Evolutionary conservation across 2,329 filamentous ascomycete genomes (phyloP).

Genomic region (Verticillium zaregamsianum): DNA sequence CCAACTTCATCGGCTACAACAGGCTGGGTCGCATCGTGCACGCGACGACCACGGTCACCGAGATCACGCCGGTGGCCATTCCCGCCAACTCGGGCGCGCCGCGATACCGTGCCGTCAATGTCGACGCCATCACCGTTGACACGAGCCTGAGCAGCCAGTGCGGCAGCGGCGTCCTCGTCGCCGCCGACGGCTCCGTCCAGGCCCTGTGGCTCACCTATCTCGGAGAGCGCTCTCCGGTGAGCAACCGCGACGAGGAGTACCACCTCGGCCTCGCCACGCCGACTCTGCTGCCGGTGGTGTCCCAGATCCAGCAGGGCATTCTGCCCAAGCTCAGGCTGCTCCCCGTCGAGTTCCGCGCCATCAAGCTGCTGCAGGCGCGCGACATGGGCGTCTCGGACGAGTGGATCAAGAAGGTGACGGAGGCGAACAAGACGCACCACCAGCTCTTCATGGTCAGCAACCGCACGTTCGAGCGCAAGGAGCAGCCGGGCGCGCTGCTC

Average conservation of each 20-base stretch:
- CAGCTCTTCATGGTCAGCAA: slow-evolving; percentile 99
- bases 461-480: slow-evolving; percentile 62
- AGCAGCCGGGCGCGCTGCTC: slow-evolving; percentile 55
- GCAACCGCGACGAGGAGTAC: slow-evolving; percentile 90
- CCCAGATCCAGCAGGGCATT: slow-evolving; percentile 75
- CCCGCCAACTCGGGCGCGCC: slow-evolving; percentile 90
- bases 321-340: slow-evolving; percentile 83
- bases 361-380: slow-evolving; percentile 94
- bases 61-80: slow-evolving; percentile 95
- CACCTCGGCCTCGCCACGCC: slow-evolving; percentile 89
- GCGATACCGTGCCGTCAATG: slow-evolving; percentile 88
- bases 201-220: slow-evolving; percentile 97
- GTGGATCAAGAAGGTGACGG: slow-evolving; percentile 88
- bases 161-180: slow-evolving; percentile 86
- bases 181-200: slow-evolving; percentile 87
- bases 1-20: slow-evolving; percentile 98
- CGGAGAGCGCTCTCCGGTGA: slow-evolving; percentile 76
- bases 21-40: slow-evolving; percentile 91
- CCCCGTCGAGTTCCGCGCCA: slow-evolving; percentile 89
- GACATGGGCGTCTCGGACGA: slow-evolving; percentile 96
- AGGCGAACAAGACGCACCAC: slow-evolving; percentile 85
- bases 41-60: slow-evolving; percentile 89
- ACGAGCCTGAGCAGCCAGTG: slow-evolving; percentile 88
- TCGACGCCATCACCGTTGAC: slow-evolving; percentile 96
- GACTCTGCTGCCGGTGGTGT: slow-evolving; percentile 81